Conservation (phyloP, 2,329 filamentous ascomycete genomes). For the Sporothrix dimorphospora region DNA sequence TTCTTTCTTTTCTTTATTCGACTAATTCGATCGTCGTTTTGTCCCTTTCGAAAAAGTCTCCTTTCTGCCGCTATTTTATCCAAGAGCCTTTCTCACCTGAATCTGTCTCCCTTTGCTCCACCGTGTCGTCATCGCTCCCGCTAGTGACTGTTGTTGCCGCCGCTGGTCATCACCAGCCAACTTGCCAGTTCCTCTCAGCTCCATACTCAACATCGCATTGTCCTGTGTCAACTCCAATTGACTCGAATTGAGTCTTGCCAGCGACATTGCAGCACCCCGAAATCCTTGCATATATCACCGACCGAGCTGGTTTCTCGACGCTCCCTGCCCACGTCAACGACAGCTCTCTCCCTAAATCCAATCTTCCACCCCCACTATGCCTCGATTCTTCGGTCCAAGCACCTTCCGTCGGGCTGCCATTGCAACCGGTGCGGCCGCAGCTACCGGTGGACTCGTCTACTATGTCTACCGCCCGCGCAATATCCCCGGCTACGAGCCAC, state of each 20-base stretch:
- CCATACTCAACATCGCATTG: background rate
- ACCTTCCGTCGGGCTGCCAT: conserved; percentile 50
- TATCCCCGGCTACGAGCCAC: conserved; percentile 69
- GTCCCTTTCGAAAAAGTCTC: background rate
- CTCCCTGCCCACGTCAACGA: background rate
- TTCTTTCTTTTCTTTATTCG: background rate
- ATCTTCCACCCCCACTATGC: conserved; percentile 33
- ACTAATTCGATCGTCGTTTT: background rate
- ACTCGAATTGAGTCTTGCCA: background rate
- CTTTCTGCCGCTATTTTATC: background rate
- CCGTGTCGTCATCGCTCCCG: conserved; percentile 23
- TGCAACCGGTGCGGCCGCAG: conserved; percentile 47
- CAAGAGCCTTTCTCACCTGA: background rate
- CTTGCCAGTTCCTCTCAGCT: background rate
- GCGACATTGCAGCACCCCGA: background rate
- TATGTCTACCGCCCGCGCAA: conserved; percentile 69
- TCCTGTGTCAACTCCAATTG: background rate
- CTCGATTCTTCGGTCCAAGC: conserved; percentile 37
- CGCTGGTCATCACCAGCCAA: background rate
- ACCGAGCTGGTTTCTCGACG: background rate
- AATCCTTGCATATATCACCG: background rate
- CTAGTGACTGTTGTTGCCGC: conserved; percentile 4
- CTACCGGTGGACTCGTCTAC: conserved; percentile 51
- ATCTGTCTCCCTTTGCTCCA: conserved; percentile 19
- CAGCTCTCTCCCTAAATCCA: background rate